Conservation (phyloP, 2,329 filamentous ascomycete species). For the Ophiostoma montium region DNA sequence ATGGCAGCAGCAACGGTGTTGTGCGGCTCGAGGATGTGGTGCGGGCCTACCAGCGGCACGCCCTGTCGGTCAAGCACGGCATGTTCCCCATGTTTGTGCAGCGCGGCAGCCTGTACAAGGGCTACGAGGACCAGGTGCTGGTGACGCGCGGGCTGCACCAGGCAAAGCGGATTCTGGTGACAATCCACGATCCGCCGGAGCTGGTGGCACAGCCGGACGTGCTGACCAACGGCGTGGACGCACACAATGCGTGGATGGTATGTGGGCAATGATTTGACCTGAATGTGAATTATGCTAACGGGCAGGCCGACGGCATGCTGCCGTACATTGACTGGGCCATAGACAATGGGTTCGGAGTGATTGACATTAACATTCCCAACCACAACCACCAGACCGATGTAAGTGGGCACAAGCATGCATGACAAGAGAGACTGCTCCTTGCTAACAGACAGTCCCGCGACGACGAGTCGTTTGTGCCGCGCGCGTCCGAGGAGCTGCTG, state of each 20-base stretch:
- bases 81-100: slow-evolving; percentile 76
- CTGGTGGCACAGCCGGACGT: slow-evolving; percentile 52
- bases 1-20: slow-evolving; percentile 25
- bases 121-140: slow-evolving; percentile 76
- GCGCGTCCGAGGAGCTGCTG: slow-evolving; percentile 30
- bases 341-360: slow-evolving; percentile 62
- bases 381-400: slow-evolving; percentile 39
- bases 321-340: slow-evolving; percentile 74
- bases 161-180: slow-evolving; percentile 57
- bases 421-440: slow-evolving; percentile 15
- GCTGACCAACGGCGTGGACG: slow-evolving; percentile 57
- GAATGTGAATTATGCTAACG: no score
- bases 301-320: not conserved
- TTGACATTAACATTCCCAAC: slow-evolving; percentile 85
- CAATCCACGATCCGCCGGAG: slow-evolving; percentile 83
- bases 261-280: no score
- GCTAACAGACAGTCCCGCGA: slow-evolving; percentile 18
- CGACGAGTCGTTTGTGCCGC: slow-evolving; percentile 31
- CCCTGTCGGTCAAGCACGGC: slow-evolving; percentile 54
- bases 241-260: slow-evolving; percentile 69
- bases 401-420: not conserved
- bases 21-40: slow-evolving; percentile 68
- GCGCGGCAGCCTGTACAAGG: slow-evolving; percentile 54
- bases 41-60: slow-evolving; percentile 58
- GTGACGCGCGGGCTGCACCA: slow-evolving; percentile 58